phyloP scores from a whole-genome alignment of 176 grass and related monocot genomes.

The Oropetium thomaeum region DNA sequence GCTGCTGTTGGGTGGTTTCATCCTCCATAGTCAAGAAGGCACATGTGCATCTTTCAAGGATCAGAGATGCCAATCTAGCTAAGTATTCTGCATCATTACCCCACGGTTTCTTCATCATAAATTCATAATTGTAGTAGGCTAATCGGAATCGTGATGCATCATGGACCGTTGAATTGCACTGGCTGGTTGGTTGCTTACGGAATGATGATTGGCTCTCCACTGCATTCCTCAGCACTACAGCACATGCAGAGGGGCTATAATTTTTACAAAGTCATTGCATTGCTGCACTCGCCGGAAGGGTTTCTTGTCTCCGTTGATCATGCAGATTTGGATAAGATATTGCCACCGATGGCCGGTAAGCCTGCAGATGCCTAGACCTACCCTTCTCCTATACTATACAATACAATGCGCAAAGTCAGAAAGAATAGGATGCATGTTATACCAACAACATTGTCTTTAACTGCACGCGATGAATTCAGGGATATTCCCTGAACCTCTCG shows the following conservation, averaged over 20 bases:
- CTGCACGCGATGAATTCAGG: neutral
- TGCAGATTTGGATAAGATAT: slow-evolving; percentile 25
- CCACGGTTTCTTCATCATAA: neutral
- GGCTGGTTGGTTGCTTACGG: neutral
- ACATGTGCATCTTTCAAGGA: slow-evolving; percentile 14
- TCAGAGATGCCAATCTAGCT: slow-evolving; percentile 19
- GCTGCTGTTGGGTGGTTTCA: slow-evolving; percentile 11
- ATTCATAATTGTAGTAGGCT: too few relatives aligned
- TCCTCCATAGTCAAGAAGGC: neutral
- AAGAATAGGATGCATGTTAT: slow-evolving; percentile 7
- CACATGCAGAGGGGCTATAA: slow-evolving; percentile 28
- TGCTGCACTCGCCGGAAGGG: neutral
- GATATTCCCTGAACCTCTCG: neutral
- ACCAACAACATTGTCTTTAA: neutral
- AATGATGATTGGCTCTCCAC: slow-evolving; percentile 26
- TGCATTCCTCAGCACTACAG: slow-evolving; percentile 9
- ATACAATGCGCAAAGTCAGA: slow-evolving; percentile 16
- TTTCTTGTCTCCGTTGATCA: slow-evolving; percentile 6
- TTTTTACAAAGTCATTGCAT: neutral
- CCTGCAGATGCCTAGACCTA: slow-evolving; percentile 23
- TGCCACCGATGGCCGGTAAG: slow-evolving; percentile 11
- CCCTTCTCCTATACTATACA: neutral
- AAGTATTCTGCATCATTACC: neutral
- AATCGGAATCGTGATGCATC: neutral
- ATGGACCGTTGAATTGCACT: slow-evolving; percentile 1